Percentiles rank a stretch among this genome's conserved stretches.
Evolutionary conservation across 768 basidiomycete species (phyloP).

Genomic region (Phanerochaete sordida): DNA sequence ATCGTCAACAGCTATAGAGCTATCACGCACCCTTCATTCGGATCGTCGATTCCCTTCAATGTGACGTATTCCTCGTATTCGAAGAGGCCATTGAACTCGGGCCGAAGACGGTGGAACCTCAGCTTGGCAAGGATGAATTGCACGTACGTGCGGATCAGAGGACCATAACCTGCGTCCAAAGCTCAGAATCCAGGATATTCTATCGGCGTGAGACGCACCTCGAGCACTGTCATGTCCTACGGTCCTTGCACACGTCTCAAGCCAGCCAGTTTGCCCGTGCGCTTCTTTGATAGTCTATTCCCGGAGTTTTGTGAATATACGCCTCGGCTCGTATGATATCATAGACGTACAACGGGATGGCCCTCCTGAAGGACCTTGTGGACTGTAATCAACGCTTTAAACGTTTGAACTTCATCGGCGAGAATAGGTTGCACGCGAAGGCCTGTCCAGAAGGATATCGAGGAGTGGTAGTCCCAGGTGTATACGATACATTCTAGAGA

Average conservation of each 20-base stretch:
- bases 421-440: slow-evolving; percentile 95
- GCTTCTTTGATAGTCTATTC: slow-evolving; percentile 91
- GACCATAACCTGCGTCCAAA: slow-evolving; percentile 69
- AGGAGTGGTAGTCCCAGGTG: slow-evolving; percentile 99
- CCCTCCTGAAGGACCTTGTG: slow-evolving; percentile 99
- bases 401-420: slow-evolving; percentile 96
- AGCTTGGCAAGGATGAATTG: slow-evolving; percentile 95
- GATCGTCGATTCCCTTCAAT: slow-evolving; percentile 96
- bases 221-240: slow-evolving; percentile 74
- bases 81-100: slow-evolving; percentile 97
- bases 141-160: slow-evolving; percentile 93
- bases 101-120: slow-evolving; percentile 90
- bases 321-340: background rate
- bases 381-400: slow-evolving; percentile 95
- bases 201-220: slow-evolving; percentile 41
- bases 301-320: background rate
- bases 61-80: slow-evolving; percentile 99
- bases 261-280: slow-evolving; percentile 95
- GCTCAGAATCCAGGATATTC: background rate
- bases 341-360: slow-evolving; percentile 74
- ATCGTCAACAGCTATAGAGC: background rate
- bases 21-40: slow-evolving; percentile 87
- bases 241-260: slow-evolving; percentile 94
- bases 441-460: slow-evolving; percentile 96
- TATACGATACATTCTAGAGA: slow-evolving; percentile 91